Percentiles rank a stretch among this genome's conserved stretches.
phyloP scores from a whole-genome alignment of 495 filamentous ascomycete species.

The Penicillium pancosmium region DNA sequence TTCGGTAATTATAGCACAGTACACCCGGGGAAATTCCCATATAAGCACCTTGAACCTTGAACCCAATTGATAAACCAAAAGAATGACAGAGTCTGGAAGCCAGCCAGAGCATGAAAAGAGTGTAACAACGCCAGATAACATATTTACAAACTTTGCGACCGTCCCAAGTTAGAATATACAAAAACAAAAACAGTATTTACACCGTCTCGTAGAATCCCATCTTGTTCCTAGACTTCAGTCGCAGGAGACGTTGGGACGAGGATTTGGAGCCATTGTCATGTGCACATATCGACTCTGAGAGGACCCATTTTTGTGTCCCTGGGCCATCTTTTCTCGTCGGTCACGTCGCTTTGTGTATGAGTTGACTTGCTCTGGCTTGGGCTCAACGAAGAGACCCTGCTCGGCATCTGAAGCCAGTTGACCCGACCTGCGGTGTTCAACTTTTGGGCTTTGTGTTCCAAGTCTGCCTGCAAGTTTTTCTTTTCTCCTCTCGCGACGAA shows the following conservation, averaged over 20 bases:
- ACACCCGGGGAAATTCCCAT: too few relatives aligned
- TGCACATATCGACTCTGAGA: conserved; percentile 22
- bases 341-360: conserved; percentile 32
- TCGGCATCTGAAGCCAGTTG: not conserved
- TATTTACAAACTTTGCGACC: too few relatives aligned
- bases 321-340: conserved; percentile 23
- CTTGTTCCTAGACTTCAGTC: not conserved
- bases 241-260: conserved; percentile 6
- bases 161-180: too few relatives aligned
- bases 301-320: conserved; percentile 10
- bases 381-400: not conserved
- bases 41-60: too few relatives aligned
- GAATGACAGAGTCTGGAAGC: too few relatives aligned
- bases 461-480: not conserved
- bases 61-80: too few relatives aligned
- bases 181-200: not conserved
- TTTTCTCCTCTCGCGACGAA: conserved; percentile 4
- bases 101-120: too few relatives aligned
- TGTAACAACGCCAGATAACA: too few relatives aligned
- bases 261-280: conserved; percentile 26
- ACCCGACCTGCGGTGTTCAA: not conserved
- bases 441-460: not conserved
- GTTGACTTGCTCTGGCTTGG: conserved; percentile 25
- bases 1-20: too few relatives aligned
- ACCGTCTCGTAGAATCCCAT: not conserved